Base-by-base conservation (phyloP, 1,139 yeast genomes). In the Diutina siamensis region DNA sequence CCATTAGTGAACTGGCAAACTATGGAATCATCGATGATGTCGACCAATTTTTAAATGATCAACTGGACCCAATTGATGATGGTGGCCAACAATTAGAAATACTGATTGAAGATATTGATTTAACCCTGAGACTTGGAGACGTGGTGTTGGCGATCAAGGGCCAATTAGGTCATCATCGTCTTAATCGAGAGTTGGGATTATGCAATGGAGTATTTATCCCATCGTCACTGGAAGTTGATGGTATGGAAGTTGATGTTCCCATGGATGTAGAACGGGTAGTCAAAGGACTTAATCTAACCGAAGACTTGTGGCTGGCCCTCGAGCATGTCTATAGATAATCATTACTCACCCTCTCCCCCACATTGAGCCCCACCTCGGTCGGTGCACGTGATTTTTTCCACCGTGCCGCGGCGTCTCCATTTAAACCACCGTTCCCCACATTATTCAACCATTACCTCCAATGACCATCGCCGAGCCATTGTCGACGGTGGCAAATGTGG, bases 401-500 rank as follows among this genome's bases (percentile, higher is more conserved):
- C 19, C 10, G 35, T 15, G 15, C 22, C 22, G 31, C 5, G 15
- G 15, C 34, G 28, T 10, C 10, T 10, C 7, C 28, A 7, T 25
- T 25, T 25, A 7, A 25, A 10, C 28, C 7, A 7, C 28, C 10
- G 10, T 42, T 34, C 44, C 33, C 35, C 40, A 38, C 47, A 38
- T 35, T 42, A 5, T 25, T 25, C 28, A 25, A 25, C 28, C 28
- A 7, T 7, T 7, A 25, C 20, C 42, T 17, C 27, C 15, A 20
- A 19, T 28, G 36, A 20, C 40, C 28, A 35, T 46, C 35, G 45
- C 38, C 32, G 27, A 38, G 33, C 31, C 44, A 21, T 15, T 58
- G 12, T 52, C 59, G 9, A 57, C 65, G 18, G 51, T 61, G 15
- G 64, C 69, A 3, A 60, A 60, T 44, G 60, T 67, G 25, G 58